These are phyloP conservation scores for Elymus sibiricus DNA, from an alignment of 176 grass and related monocot species.

Conservation along the genomic window DNA sequence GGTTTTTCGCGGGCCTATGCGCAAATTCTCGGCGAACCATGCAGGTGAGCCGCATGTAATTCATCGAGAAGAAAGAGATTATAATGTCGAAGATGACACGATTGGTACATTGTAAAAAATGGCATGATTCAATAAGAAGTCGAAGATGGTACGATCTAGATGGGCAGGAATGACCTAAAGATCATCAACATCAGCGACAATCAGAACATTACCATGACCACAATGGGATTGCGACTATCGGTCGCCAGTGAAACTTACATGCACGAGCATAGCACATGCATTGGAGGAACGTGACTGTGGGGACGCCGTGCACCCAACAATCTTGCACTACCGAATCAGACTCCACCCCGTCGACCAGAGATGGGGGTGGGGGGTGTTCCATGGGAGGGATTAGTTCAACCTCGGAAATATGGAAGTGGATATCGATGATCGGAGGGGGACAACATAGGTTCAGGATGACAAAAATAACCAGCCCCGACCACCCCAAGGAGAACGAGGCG, in stretches of 20 bases:
- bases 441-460: too few relatives aligned
- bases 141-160: neutral
- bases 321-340: neutral
- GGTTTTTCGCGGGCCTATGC: neutral
- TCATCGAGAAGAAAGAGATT: neutral
- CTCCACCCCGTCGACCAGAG: too few relatives aligned
- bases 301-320: neutral
- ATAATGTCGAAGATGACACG: neutral
- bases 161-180: neutral
- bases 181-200: neutral
- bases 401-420: neutral
- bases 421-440: neutral
- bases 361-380: neutral
- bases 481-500: too few relatives aligned
- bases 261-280: neutral
- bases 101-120: neutral
- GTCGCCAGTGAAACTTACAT: neutral
- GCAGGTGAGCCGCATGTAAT: neutral
- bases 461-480: neutral
- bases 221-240: neutral
- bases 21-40: neutral
- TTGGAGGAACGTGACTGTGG: neutral
- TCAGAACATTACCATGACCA: neutral
- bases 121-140: neutral
- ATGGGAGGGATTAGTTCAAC: neutral